A percentile compares a stretch with the other conserved stretches of the same genome.
Conservation (phyloP, 1,284 basidiomycete species). For the Boletus austroedulis region DNA sequence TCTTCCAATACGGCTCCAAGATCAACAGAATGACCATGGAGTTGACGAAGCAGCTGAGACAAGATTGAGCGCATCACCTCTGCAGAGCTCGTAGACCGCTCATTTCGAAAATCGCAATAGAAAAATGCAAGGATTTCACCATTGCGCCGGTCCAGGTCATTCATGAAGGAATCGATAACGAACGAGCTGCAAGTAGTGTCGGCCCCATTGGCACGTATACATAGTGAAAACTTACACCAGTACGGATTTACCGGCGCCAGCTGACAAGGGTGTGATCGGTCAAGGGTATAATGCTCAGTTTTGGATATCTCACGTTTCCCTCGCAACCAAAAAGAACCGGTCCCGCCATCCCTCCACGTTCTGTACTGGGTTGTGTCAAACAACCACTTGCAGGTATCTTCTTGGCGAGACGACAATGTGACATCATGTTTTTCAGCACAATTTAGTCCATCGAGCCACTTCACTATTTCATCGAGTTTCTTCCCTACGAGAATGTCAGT, state of each 20-base stretch:
- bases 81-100: not conserved
- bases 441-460: conserved; percentile 3
- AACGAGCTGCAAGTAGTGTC: not conserved
- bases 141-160: not conserved
- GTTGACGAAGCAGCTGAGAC: not conserved
- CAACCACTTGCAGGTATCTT: conserved; percentile 1
- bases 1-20: not conserved
- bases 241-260: conserved; percentile 3
- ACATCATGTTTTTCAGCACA: conserved; percentile 3
- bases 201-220: not conserved
- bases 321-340: not conserved
- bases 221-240: not conserved
- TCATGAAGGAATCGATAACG: not conserved
- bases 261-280: not conserved
- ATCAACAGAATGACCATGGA: not conserved
- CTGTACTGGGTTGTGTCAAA: not conserved
- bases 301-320: conserved; percentile 7
- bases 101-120: not conserved
- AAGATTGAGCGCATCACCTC: conserved; percentile 3
- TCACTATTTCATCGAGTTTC: not conserved
- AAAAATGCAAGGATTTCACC: not conserved
- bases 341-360: not conserved
- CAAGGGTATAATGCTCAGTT: too few relatives aligned
- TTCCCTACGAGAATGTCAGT: not conserved
- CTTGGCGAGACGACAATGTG: not conserved